Conservation (phyloP, 352 stramenopile genomes). For the Phytophthora quininea region DNA sequence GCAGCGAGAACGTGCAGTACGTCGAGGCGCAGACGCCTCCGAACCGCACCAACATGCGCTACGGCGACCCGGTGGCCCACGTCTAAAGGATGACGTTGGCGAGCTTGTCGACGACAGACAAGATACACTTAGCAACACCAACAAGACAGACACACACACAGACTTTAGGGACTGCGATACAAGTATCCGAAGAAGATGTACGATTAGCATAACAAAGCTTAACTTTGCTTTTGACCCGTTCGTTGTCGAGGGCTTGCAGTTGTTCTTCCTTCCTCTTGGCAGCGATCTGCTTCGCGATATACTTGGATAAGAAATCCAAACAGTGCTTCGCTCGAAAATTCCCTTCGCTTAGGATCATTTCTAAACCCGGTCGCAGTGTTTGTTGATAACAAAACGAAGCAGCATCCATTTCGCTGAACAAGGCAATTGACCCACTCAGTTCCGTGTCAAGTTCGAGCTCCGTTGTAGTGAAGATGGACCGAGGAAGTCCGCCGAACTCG, state of each 20-base stretch:
- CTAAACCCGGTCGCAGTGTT: background rate
- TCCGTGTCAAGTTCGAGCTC: background rate
- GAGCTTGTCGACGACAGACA: background rate
- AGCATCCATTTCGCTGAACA: background rate
- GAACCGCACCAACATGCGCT: conserved; percentile 24
- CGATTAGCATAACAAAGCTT: no score
- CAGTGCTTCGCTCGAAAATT: background rate
- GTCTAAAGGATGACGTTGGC: conserved; percentile 22
- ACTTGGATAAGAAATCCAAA: conserved; percentile 8
- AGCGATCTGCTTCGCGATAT: background rate
- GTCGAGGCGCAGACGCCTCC: conserved; percentile 35
- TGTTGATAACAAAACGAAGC: background rate
- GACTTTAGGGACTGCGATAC: no score
- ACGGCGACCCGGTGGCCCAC: conserved; percentile 38
- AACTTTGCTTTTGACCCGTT: no score
- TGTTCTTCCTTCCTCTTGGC: no score
- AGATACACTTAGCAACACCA: background rate
- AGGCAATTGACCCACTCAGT: background rate
- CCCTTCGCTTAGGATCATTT: background rate
- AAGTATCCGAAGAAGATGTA: no score
- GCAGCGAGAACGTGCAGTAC: conserved; percentile 37
- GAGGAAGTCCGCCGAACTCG: conserved; percentile 50
- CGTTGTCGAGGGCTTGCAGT: no score
- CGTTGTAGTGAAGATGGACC: conserved; percentile 2
- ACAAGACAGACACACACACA: conserved; percentile 1